Base-by-base conservation (phyloP, 2,329 filamentous ascomycete genomes). In the Leptosphaerulina australis region DNA sequence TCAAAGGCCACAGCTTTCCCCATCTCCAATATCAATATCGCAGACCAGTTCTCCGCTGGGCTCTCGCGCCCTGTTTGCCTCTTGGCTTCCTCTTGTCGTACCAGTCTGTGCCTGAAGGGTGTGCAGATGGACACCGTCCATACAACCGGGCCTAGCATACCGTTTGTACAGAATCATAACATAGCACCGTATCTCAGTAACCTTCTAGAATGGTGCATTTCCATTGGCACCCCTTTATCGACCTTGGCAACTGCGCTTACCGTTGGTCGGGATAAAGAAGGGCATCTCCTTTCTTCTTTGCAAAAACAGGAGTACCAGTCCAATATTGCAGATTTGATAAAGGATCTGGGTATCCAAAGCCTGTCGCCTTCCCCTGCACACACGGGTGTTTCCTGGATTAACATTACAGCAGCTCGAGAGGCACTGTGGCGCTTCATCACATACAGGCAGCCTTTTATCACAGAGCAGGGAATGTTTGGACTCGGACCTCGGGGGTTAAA, bases 381-480 rank as follows among this genome's bases (percentile, higher is more conserved):
- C 8, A 26, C 9, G 2, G 4, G 9, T 12, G 7, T n/a, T 9
- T 9, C 17, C 33, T 12, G 4, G 10, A 12, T 15, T 4, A 6
- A 8, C 20, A 12, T 6, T 2, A 4, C 3, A 8, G 34, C 17
- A 10, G 41, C 30, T 10, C 15, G 31, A 3, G 46, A 53, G 24
- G 39, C 49, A 11, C 8, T 61, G 2, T 57, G 44, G 48, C 37
- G 41, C 20, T 55, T 34, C 35, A 22, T 28, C 5, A 48, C 33
- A 3, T 56, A 61, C 25, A 50, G 61, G 0, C 38, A 52, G 18
- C 43, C 47, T 2, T 61, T 62, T 31, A 22, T 49, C 4, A 62
- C 59, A 2, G 7, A 43, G 17, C 10, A 29, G 1, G 56, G 59
- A 2, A 44, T 15, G 8, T 28, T 62, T 33, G 59, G 58, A 3